Base-by-base conservation (phyloP, 2,329 filamentous ascomycete genomes). In the Hyphodiscus sp. region DNA sequence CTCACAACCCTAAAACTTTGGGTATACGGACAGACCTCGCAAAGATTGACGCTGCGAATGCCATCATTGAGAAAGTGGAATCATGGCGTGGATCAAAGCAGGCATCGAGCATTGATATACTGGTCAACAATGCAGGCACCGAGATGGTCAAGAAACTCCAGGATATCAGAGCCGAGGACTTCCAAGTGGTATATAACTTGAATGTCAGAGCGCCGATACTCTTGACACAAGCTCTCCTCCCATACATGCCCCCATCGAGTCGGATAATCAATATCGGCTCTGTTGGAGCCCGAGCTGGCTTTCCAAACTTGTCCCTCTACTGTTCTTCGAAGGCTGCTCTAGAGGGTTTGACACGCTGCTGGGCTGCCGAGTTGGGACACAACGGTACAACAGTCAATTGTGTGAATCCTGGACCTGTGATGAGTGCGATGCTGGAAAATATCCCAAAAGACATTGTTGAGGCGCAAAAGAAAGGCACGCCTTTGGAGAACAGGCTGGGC, bases 261-360 rank as follows among this genome's bases (percentile, higher is more conserved):
- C 73, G 80, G 8, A 78, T 85, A 57, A 76, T 85, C 68, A 85
- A 84, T 67, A 52, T 47, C 30, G 23, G 19, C 11, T 48, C 46
- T 1, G 46, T 48, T n/a, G 29, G 29, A 18, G 15, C 46, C 13
- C 29, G 46, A 16, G 46, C 46, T 38, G 46, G 23, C 10, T 48
- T 48, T 16, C 20, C 46, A 16, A 29, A 18, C 16, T 2, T 41
- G 6, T 48, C 46, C 2, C 63, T 81, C 4, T 85, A 85, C 65
- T 73, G 73, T 46, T 75, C 77, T 0, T 77, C 76, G 4, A 85
- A 85, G 62, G 79, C 78, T 0, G 82, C 80, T 2, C 63, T 85
- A 10, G 81, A 86, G 64, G 79, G 75, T 0, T 64, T 85, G 53
- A 85, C 82, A 10, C 71, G 81, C 7, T 75, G 72, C 45, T 79